Conservation (phyloP, 2,329 filamentous ascomycete genomes). For the Delphinella strobiligena region DNA sequence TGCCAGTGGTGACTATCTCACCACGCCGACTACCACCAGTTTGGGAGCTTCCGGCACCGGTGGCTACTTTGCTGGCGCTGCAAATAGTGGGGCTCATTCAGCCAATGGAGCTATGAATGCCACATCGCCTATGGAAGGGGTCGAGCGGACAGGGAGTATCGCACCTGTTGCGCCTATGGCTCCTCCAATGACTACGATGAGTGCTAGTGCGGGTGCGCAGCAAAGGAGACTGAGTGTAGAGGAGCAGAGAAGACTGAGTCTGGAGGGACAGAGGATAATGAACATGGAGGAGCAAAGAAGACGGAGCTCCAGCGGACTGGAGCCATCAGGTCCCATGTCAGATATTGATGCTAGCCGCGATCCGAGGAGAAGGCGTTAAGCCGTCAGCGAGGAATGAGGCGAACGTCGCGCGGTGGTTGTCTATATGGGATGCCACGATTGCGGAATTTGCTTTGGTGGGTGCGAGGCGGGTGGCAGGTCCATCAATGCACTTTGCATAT, state of each 20-base stretch:
- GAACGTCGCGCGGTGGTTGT: no score
- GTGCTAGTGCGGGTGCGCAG: no score
- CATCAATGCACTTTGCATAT: no score
- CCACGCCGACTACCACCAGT: no score
- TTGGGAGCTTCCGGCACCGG: no score
- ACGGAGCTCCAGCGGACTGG: background rate
- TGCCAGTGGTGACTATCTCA: no score
- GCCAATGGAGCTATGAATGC: no score
- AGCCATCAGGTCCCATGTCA: no score
- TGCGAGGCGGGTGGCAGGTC: no score
- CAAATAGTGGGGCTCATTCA: no score
- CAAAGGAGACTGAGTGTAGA: background rate
- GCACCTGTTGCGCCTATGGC: background rate
- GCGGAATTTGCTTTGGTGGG: no score
- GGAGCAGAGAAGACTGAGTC: background rate
- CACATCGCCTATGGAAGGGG: background rate
- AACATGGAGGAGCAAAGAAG: background rate
- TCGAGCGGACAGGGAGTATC: background rate
- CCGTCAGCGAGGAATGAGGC: background rate
- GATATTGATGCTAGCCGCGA: conserved; percentile 8
- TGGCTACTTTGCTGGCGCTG: background rate
- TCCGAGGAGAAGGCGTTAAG: conserved; percentile 8
- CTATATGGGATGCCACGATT: no score
- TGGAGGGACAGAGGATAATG: background rate
- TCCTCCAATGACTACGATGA: background rate